phyloP scores from a whole-genome alignment of 2,329 filamentous ascomycete species.

The Alternaria brassicae region DNA sequence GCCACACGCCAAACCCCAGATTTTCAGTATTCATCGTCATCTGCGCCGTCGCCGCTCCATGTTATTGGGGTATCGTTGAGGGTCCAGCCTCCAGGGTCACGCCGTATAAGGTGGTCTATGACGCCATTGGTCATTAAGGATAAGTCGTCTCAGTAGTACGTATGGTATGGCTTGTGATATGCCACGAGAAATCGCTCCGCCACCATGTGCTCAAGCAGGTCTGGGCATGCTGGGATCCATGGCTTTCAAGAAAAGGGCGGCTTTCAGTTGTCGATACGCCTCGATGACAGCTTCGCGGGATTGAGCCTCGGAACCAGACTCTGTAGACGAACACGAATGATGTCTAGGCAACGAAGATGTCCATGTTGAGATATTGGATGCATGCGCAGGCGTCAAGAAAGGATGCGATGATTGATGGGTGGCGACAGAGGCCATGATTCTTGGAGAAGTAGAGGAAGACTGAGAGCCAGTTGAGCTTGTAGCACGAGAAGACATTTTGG shows the following conservation, averaged over 20 bases:
- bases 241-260: slow-evolving; percentile 48
- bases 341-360: slow-evolving; percentile 38
- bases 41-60: background rate
- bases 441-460: slow-evolving; percentile 26
- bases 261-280: slow-evolving; percentile 45
- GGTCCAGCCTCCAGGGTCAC: background rate
- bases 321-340: slow-evolving; percentile 8
- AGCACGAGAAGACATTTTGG: slow-evolving; percentile 23
- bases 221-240: slow-evolving; percentile 5
- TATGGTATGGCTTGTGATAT: slow-evolving; percentile 4
- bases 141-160: slow-evolving; percentile 3
- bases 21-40: background rate
- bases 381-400: slow-evolving; percentile 37
- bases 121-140: slow-evolving; percentile 4
- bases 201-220: slow-evolving; percentile 2
- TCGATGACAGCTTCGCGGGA: slow-evolving; percentile 42
- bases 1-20: background rate
- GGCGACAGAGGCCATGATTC: slow-evolving; percentile 24
- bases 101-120: background rate
- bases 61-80: slow-evolving; percentile 1
- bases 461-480: slow-evolving; percentile 25
- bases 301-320: slow-evolving; percentile 23
- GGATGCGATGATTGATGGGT: slow-evolving; percentile 31
- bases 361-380: slow-evolving; percentile 44
- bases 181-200: background rate